Base-by-base conservation (phyloP, 257 asterid species). In the Solanum commersonii region DNA sequence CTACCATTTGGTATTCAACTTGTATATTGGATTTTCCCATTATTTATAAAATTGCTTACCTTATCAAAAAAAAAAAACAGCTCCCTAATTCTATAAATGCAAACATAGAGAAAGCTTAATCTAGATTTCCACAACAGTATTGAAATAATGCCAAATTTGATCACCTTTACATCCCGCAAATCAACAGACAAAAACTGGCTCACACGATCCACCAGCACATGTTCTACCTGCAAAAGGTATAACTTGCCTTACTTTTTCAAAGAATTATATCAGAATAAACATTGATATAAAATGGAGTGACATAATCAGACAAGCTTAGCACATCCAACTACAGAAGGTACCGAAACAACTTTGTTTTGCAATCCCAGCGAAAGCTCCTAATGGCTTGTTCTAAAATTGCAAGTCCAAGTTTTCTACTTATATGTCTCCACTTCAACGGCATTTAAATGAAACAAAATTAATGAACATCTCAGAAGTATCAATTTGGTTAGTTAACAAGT, bases 141-240 rank as follows among this genome's bases (percentile, higher is more conserved):
- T 46, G 65, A 81, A 81, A 29, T 52, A 49, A 31, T 49, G 29
- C 18, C 44, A 82, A 81, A 46, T 27, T 14, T 10, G 70, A 63
- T 46, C 92, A 97, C 99, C 99, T 97, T 97, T 86, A 96, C 96
- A 87, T 94, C 98, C 89, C 94, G 99, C 94, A 97, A 88, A 95
- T 96, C 99, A 87, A 92, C 93, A 13, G 98, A 88, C 87, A 97
- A 87, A 92, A 97, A 95, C 86, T 96, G 96, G 88, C 95, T 90
- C 90, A 97, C 89, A n/a, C 98, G 99, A 88, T 96, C 99, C 76
- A 97, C 94, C 18, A 97, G 96, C 85, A 96, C 98, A 92, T 97
- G 99, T 90, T 97, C 99, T 79, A 96, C 99, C 99, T 97, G 94
- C 87, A 92, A 89, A 84, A 82, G 76, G 73, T 42, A 73, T 85